These are phyloP conservation scores for Wallacemonas sp. DNA, from an alignment of 208 protist species.

Conservation along the genomic window DNA sequence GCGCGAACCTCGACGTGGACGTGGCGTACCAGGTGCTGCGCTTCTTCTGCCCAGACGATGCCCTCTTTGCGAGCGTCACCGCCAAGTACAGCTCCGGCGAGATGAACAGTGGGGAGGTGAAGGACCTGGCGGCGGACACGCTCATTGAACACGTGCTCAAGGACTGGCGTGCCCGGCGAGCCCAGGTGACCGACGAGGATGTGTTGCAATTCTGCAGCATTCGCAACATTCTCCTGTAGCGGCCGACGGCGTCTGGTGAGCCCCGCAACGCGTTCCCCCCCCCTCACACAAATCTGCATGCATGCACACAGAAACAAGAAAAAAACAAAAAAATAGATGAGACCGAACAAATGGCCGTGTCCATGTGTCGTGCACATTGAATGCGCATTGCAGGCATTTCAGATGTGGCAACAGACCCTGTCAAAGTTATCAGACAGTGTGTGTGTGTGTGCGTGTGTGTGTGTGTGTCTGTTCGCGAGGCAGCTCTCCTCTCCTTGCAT, in stretches of 20 bases:
- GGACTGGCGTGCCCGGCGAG: constrained; percentile 64
- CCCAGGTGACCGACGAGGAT: constrained; percentile 70
- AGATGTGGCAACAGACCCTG: no score
- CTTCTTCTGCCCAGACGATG: constrained; percentile 97
- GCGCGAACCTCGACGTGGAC: constrained; percentile 94
- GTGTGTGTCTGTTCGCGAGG: no score
- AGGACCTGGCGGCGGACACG: constrained; percentile 71
- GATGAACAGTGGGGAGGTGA: constrained; percentile 85
- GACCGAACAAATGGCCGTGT: no score
- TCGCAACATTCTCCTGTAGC: constrained; percentile 80
- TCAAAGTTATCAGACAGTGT: no score
- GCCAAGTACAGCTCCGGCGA: constrained; percentile 53
- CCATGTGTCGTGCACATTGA: no score
- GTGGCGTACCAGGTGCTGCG: constrained; percentile 97
- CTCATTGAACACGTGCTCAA: constrained; percentile 65
- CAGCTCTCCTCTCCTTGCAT: no score
- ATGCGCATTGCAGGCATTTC: no score
- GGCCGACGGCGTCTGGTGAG: no score
- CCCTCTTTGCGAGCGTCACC: constrained; percentile 83
- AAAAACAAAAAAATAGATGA: no score
- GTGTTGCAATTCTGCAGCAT: constrained; percentile 67
- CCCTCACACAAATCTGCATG: background rate
- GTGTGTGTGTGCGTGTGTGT: no score
- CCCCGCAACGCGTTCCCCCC: no score
- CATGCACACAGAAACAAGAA: background rate